These are phyloP conservation scores for Limonium bicolor DNA, from an alignment of 148 eudicot genomes.

Conservation along the genomic window DNA sequence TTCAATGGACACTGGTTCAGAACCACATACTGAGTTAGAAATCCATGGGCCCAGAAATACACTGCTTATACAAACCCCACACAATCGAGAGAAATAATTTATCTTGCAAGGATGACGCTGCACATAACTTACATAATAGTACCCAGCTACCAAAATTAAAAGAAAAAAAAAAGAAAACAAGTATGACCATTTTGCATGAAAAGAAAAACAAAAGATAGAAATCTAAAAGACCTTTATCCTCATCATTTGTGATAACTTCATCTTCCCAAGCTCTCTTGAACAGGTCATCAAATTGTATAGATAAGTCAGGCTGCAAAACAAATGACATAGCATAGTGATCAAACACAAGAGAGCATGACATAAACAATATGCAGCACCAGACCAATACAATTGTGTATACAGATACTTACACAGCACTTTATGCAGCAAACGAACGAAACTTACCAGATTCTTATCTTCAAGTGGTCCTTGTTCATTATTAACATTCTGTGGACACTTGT, in stretches of 20 bases:
- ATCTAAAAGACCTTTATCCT: constrained; percentile 29
- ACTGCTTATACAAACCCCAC: too few relatives aligned
- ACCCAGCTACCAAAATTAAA: constrained; percentile 3
- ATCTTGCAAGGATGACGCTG: too few relatives aligned
- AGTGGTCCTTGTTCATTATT: constrained; percentile 18
- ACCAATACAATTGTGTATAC: too few relatives aligned
- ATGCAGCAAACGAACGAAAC: constrained; percentile 7
- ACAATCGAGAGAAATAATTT: too few relatives aligned
- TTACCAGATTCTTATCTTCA: constrained; percentile 37
- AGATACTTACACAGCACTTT: background rate
- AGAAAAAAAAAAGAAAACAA: background rate
- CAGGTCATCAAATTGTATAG: constrained; percentile 82
- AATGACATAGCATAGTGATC: background rate
- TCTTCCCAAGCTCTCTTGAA: constrained; percentile 95
- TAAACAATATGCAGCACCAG: too few relatives aligned
- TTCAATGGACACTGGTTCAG: constrained; percentile 16
- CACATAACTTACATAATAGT: too few relatives aligned
- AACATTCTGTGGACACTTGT: constrained; percentile 52
- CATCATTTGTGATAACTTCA: constrained; percentile 30
- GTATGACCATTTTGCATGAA: too few relatives aligned
- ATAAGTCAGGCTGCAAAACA: constrained; percentile 55
- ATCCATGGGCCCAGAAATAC: background rate
- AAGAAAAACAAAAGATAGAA: background rate
- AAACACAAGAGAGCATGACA: too few relatives aligned
- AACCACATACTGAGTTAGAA: constrained; percentile 13